Evolutionary conservation across 139 green algal genomes (phyloP), one percentile per base, ranked within the genome.

Genomic region (Nannochloris sp.): DNA sequence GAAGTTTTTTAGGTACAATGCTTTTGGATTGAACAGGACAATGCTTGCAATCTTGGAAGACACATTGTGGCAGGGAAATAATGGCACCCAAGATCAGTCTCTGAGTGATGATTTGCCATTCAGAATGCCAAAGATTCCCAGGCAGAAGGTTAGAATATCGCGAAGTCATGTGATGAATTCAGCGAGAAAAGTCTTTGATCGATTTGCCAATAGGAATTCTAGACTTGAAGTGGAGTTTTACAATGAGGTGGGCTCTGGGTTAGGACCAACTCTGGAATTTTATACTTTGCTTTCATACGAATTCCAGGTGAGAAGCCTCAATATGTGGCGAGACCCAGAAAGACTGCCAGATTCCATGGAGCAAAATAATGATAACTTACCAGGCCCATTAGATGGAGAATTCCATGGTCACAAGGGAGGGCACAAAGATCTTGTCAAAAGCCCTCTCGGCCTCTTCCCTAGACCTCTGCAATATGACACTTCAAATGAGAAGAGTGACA

Each of bases 211-310:
- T 33, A 43, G 28, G 33, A 49, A 67, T 62, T 31, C 14, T 26
- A 57, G 62, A 60, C 53, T 78, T 37, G 71, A 76, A 48, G 76
- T 97, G 23, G 91, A 97, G 75, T 97, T 92, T 79, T 95, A 96
- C 67, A 79, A 79, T 14, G 92, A 98, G 76, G 79, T 89, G 29
- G 92, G 92, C 65, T 96, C 88, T 71, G 92, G 92, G 14, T 83
- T 96, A 57, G 92, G 92, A 5, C 92, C 92, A 48, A 98, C 92
- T 6, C 84, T 98, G 44, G 92, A 98, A 78, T 98, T 97, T 71
- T 98, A 95, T 83, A 95, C 92, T 25, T 81, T 98, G 63, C 71
- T 98, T 20, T 86, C 75, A 3, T 82, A 96, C 69, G 88, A 97
- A 75, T 80, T 98, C 45, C 89, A 95, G 79, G 61, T 72, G 20